Base-by-base conservation (phyloP, 1,284 basidiomycete genomes). In the Pseudozyma tsukubaensis region DNA sequence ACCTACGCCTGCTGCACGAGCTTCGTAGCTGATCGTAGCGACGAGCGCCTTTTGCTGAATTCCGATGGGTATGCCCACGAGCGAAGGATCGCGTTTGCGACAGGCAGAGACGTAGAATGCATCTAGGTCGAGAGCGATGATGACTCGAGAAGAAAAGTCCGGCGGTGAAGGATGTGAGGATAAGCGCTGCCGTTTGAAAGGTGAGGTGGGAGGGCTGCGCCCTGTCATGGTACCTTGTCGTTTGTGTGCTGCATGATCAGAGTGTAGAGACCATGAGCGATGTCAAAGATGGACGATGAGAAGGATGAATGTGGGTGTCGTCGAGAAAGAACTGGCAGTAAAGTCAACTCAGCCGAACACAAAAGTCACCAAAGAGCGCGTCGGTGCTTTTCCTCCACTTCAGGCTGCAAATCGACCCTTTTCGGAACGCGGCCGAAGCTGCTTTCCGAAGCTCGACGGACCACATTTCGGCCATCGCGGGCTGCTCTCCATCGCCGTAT, bases 11-110 rank as follows among this genome's bases (percentile, higher is more conserved):
- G 70, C 55, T 12, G 79, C 84, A 14, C 85, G 64, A 0, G 85
- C 85, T 76, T 86, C 85, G 47, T 86, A 86, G 36, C 70, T 77
- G 60, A 80, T 77, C 16, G 85, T 86, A 2, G 85, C 85, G 6
- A 86, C 77, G n/a, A 86, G 78, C 4, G 73, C 77, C 77, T 86
- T 86, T 55, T 86, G 85, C 62, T 84, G 80, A 51, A 86, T 83
- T 1, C 85, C 85, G 21, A 86, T 78, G 4, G 85, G 84, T 32
- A 80, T 77, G 18, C 84, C 83, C 5, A 74, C 44, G 9, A 86
- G 80, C 3, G 72, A 49, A 0, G 85, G 85, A 50, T 86, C 76
- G 29, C 79, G 74, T 10, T 83, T 73, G 11, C 85, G 77, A 29
- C 84, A 83, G 14, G 83, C 83, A n/a, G 82, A 80, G 36, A 83